Evolutionary conservation across 768 basidiomycete genomes (phyloP).

Genomic region (Suillus cothurnatus): DNA sequence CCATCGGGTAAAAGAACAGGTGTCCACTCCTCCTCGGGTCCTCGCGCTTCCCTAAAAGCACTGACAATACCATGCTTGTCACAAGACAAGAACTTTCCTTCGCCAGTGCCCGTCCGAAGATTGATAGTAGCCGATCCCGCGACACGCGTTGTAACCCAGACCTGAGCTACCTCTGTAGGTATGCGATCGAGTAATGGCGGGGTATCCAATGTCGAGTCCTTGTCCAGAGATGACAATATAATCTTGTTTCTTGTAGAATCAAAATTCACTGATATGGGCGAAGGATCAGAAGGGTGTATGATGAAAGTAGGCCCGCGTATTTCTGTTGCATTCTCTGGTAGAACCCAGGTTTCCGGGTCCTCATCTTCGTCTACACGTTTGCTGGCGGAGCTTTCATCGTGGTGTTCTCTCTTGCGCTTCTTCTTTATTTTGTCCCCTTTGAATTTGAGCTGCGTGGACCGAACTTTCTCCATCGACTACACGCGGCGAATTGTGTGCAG

Average conservation of each 20-base stretch:
- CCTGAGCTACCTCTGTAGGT: constrained; percentile 83
- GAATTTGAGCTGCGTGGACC: constrained; percentile 80
- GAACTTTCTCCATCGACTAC: constrained; percentile 48
- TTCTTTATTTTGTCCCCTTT: constrained; percentile 87
- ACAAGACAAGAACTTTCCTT: constrained; percentile 89
- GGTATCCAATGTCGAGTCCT: constrained; percentile 47
- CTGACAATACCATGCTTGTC: constrained; percentile 84
- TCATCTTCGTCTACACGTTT: constrained; percentile 61
- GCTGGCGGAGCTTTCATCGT: constrained; percentile 42
- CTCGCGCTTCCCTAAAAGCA: constrained; percentile 85
- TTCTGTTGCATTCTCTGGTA: constrained; percentile 69
- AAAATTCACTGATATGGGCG: constrained; percentile 75
- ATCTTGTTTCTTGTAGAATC: constrained; percentile 76
- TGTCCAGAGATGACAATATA: constrained; percentile 64
- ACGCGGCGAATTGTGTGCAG: constrained; percentile 4
- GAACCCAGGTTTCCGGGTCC: constrained; percentile 77
- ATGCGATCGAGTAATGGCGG: constrained; percentile 59
- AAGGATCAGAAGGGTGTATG: constrained; percentile 78
- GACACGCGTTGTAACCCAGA: constrained; percentile 89
- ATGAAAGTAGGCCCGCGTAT: constrained; percentile 90
- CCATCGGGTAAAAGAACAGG: constrained; percentile 80
- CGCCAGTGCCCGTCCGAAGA: constrained; percentile 82
- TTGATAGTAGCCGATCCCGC: constrained; percentile 86
- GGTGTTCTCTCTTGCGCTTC: constrained; percentile 67
- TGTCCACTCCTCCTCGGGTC: constrained; percentile 94